Evolutionary conservation across 1,139 yeast genomes (phyloP).

Genomic region (Suhomyces coccinellae): DNA sequence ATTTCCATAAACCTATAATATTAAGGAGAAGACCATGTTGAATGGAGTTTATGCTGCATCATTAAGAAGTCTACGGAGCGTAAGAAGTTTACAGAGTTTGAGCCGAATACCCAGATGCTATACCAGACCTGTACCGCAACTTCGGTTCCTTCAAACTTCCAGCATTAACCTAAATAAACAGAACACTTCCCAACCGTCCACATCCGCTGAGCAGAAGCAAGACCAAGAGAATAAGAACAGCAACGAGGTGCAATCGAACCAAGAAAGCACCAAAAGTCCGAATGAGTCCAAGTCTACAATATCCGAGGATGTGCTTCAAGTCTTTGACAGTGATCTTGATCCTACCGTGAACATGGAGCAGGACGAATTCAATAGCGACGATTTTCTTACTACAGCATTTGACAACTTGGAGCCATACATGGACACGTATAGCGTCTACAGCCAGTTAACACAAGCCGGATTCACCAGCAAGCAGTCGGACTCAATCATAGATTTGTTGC

Average conservation of each 20-base stretch:
- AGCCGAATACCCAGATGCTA: conserved; percentile 7
- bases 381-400: conserved; percentile 24
- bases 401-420: conserved; percentile 51
- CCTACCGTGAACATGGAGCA: not conserved
- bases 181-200: not conserved
- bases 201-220: not conserved
- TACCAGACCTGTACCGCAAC: not conserved
- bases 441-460: conserved; percentile 43
- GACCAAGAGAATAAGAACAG: too few species aligned
- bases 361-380: conserved; percentile 7
- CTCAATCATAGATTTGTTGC: conserved; percentile 49
- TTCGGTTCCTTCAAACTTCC: not conserved
- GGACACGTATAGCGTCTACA: conserved; percentile 51
- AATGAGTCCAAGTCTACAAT: too few species aligned
- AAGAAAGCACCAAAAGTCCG: not conserved
- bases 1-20: too few species aligned
- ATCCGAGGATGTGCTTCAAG: too few species aligned
- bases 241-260: not conserved
- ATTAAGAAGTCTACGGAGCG: not conserved
- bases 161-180: not conserved
- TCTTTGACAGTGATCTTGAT: not conserved
- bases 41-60: conserved; percentile 2
- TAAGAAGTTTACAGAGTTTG: not conserved
- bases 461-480: conserved; percentile 58
- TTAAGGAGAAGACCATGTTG: not conserved